Conservation (phyloP, 2,329 filamentous ascomycete species). For the Cephalotrichum gorgonifer region DNA sequence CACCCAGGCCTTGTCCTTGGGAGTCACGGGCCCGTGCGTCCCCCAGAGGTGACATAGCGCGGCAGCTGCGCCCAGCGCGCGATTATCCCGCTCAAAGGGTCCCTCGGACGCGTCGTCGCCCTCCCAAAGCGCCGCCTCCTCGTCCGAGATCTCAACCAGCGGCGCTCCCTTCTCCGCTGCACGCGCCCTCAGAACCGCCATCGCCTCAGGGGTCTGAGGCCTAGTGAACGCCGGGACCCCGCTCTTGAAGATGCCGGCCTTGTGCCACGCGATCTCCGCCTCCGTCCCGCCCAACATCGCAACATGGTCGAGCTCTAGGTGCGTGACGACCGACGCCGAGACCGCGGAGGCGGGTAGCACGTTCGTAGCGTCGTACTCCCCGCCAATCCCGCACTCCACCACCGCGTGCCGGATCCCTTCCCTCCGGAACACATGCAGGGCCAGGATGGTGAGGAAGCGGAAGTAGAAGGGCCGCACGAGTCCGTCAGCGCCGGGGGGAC, state of each 20-base stretch:
- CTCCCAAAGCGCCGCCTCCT: constrained; percentile 27
- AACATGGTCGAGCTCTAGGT: constrained; percentile 77
- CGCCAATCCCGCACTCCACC: constrained; percentile 89
- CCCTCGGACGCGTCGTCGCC: constrained; percentile 28
- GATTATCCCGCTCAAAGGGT: constrained; percentile 47
- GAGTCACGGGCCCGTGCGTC: constrained; percentile 7
- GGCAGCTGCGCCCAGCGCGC: constrained; percentile 44
- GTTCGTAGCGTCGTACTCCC: constrained; percentile 89
- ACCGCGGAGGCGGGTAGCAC: constrained; percentile 55
- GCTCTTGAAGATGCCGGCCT: constrained; percentile 74
- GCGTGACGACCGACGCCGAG: constrained; percentile 63
- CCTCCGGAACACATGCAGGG: constrained; percentile 69
- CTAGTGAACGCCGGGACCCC: constrained; percentile 31
- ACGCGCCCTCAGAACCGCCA: constrained; percentile 46
- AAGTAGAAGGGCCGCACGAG: constrained; percentile 81
- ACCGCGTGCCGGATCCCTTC: constrained; percentile 71
- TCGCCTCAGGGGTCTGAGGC: constrained; percentile 19
- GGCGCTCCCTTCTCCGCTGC: constrained; percentile 43
- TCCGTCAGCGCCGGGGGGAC: constrained; percentile 18
- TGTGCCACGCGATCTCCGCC: constrained; percentile 81
- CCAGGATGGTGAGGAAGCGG: constrained; percentile 80
- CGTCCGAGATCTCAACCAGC: constrained; percentile 31
- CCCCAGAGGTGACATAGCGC: constrained; percentile 44
- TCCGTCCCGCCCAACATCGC: constrained; percentile 70
- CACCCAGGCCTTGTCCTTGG: constrained; percentile 31